Evolutionary conservation across 2,329 filamentous ascomycete species (phyloP), one percentile per base, ranked within the genome.

Genomic region (Aspergillus sp.): DNA sequence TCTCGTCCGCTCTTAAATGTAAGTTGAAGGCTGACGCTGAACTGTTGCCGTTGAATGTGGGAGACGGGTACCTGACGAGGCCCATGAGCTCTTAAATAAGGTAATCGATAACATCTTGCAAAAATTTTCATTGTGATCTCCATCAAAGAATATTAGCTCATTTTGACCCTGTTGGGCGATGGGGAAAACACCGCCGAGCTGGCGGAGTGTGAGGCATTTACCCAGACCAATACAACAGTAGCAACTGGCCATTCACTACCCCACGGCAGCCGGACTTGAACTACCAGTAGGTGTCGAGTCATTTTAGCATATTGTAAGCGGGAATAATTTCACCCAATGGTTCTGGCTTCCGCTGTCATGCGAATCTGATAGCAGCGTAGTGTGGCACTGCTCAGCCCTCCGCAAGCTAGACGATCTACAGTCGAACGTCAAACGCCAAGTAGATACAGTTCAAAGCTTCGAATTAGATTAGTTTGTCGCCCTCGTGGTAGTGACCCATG

Each of bases 151-250:
- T 38, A 45, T 23, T 51, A 55, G 43, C 46, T 48, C 22, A 48
- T 25, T 13, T 15, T 6, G 5, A 17, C 17, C 8, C 13, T 17
- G 15, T 38, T 5, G 34, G 19, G 23, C 41, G 25, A 30, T 30
- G 3, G 30, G n/a, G 9, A 17, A 23, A 25, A 45, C 22, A 52
- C 19, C 45, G 11, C 55, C 56, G 31, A 47, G 48, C 17, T 22
- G n/a, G 49, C 25, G 5, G 23, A 38, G 15, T 43, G 25, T 65
- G 63, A 63, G 63, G 54, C 63, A 64, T 60, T 64, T 59, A 59
- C 48, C 30, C 45, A 54, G 19, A 41, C 59, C 62, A 66, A 65
- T 64, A 59, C 45, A 15, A 55, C n/a, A 31, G 54, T 17, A 31
- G 13, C 48, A 31, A 52, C 34, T 25, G 13, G 43, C 41, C 47